A percentile compares a stretch with the other conserved stretches of the same genome.
Evolutionary conservation across 352 stramenopile genomes (phyloP).

Genomic region (Phytophthora podocarpi): DNA sequence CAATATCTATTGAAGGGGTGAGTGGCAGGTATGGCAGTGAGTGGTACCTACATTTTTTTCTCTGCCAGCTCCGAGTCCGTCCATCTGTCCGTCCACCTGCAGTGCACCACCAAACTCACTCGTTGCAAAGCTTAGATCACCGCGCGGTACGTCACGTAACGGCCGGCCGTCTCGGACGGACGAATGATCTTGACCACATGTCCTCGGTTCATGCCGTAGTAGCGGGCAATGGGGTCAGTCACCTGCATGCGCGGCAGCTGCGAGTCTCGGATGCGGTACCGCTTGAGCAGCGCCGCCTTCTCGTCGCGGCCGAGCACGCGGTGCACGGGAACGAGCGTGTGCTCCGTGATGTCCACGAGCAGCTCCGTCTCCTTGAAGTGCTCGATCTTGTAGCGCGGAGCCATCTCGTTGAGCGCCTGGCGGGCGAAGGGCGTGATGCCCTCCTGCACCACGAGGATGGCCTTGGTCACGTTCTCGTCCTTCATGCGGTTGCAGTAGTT

Average conservation of each 20-base stretch:
- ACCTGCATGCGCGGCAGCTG: conserved; percentile 99
- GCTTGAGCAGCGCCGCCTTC: conserved; percentile 97
- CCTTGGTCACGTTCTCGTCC: conserved; percentile 96
- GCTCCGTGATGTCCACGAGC: conserved; percentile 99
- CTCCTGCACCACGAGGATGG: conserved; percentile 97
- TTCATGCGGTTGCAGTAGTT: conserved; percentile 97
- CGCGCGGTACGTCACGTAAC: conserved; percentile 99
- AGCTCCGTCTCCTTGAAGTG: conserved; percentile 99
- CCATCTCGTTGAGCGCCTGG: conserved; percentile 96
- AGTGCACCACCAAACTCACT: too few relatives aligned
- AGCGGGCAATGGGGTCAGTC: conserved; percentile 98
- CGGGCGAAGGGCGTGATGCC: conserved; percentile 98
- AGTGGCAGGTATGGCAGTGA: too few relatives aligned
- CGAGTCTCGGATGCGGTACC: conserved; percentile 99
- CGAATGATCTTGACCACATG: conserved; percentile 99
- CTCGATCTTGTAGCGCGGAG: conserved; percentile 92
- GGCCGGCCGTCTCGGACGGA: conserved; percentile 98
- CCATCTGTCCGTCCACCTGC: too few relatives aligned
- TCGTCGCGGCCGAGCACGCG: conserved; percentile 96
- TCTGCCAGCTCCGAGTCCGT: too few relatives aligned
- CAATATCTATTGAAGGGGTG: conserved; percentile 20
- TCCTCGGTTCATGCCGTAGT: conserved; percentile 95
- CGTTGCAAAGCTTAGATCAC: conserved; percentile 96
- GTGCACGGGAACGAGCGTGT: conserved; percentile 99
- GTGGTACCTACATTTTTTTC: neutral